A percentile compares a stretch with the other conserved stretches of the same genome.
Conservation (phyloP, 805 yeast genomes). For the Kuraishia molischiana region DNA sequence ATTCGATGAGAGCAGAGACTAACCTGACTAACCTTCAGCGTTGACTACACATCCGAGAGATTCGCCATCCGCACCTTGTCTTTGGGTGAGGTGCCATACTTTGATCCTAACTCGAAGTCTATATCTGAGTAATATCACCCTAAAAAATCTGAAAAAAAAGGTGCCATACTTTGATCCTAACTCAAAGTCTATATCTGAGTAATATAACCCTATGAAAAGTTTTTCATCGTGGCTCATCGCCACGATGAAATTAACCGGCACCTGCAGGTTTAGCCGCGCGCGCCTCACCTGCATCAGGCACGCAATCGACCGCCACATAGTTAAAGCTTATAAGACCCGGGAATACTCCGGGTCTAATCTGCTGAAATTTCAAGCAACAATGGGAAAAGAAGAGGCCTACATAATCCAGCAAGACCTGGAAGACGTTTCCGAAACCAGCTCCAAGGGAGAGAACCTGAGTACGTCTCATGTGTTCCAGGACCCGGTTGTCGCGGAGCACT, state of each 20-base stretch:
- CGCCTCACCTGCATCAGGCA: too few relatives aligned
- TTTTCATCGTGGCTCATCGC: too few relatives aligned
- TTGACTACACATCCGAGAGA: background rate
- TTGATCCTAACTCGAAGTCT: background rate
- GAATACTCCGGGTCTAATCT: too few relatives aligned
- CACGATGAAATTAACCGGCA: too few relatives aligned
- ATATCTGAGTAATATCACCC: background rate
- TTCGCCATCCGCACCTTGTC: background rate
- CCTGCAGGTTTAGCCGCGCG: too few relatives aligned
- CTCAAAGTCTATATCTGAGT: background rate
- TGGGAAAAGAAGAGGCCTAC: too few relatives aligned
- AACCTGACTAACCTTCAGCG: background rate
- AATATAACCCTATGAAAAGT: too few relatives aligned
- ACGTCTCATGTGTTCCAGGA: background rate
- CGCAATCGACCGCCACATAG: too few relatives aligned
- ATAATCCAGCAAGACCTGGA: too few relatives aligned
- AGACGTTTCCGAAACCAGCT: background rate
- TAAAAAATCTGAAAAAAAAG: too few relatives aligned
- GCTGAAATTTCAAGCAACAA: too few relatives aligned
- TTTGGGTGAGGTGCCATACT: background rate
- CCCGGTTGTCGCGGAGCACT: slow-evolving; percentile 36
- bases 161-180: background rate
- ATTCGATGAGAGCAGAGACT: background rate
- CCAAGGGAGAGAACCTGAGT: background rate
- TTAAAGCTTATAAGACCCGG: too few relatives aligned